Evolutionary conservation across 2,329 filamentous ascomycete species (phyloP), one percentile per base, ranked within the genome.

Genomic region (Cadophora gregata): DNA sequence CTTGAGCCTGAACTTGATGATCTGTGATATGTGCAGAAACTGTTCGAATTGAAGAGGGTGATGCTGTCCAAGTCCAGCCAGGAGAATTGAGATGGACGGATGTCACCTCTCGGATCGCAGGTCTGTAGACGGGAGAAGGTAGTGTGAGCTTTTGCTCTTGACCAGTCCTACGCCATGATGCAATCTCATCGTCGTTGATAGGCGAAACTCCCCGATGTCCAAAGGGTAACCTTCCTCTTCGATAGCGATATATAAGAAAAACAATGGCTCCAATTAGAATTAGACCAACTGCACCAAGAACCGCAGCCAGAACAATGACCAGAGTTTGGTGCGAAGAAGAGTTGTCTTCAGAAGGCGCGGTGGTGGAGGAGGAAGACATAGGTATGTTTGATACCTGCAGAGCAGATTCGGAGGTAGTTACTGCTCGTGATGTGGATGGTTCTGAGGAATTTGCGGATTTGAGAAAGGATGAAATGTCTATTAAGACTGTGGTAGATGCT

Each of bases 181-280:
- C 85, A 66, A 90, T 90, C 75, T 90, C 88, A 67, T 89, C 86
- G 71, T 90, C 88, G 69, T 85, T 83, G 67, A 90, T 88, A 14
- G 88, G 87, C 0, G 86, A 86, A 53, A 86, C 85, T 58, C 85
- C 86, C 60, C 87, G 80, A 60, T 81, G 80, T 70, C 85, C 81
- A 64, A 88, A 80, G 4, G 79, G 79, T 14, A 75, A 70, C 38
- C 77, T 77, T 29, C 70, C 63, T 62, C 53, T 65, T 9, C 67
- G 68, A 65, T 72, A 74, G 8, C 72, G 74, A 19, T 58, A 60
- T 33, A 68, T 14, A 42, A 76, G 70, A 38, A 72, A 74, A 25
- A 72, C 31, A 21, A 64, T 66, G 1, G 64, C 55, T 4, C 47
- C 47, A 59, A 76, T 62, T 12, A 75, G 51, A 29, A 73, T 19